phyloP scores from a whole-genome alignment of 164 flowering plant genomes.

The Pachysandra terminalis region DNA sequence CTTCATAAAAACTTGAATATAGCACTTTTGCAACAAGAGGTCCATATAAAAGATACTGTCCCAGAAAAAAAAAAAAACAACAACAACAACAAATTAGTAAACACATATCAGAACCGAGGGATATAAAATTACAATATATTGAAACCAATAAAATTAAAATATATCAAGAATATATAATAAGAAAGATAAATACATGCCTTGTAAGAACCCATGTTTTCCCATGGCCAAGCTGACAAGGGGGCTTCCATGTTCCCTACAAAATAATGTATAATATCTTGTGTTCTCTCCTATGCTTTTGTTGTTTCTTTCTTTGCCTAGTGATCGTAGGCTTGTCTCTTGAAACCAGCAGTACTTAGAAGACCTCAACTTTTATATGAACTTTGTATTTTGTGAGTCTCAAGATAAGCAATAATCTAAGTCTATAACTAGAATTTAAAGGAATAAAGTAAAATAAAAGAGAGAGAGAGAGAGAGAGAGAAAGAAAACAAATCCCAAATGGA shows the following conservation, averaged over 20 bases:
- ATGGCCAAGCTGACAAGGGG: slow-evolving; percentile 66
- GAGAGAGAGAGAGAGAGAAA: neutral
- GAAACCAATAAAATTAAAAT: neutral
- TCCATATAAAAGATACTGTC: slow-evolving; percentile 64
- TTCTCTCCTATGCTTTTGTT: neutral
- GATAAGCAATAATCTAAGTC: too few species aligned
- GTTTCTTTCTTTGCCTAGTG: neutral
- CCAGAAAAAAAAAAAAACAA: neutral
- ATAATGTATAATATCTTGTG: neutral
- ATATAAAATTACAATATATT: neutral
- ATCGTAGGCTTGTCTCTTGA: neutral
- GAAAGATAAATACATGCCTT: slow-evolving; percentile 36
- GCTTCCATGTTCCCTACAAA: slow-evolving; percentile 33
- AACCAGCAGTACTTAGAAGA: neutral
- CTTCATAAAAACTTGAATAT: slow-evolving; percentile 30
- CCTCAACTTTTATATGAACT: neutral
- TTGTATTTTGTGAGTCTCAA: too few species aligned
- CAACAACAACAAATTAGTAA: neutral
- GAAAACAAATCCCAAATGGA: neutral
- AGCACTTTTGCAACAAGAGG: slow-evolving; percentile 54
- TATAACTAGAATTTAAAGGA: too few species aligned
- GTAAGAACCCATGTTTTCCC: slow-evolving; percentile 53
- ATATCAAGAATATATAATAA: neutral
- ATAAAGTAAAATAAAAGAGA: neutral
- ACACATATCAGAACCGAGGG: neutral